Evolutionary conservation across 306 rosid genomes (phyloP).

Genomic region (Canavalia gladiata): DNA sequence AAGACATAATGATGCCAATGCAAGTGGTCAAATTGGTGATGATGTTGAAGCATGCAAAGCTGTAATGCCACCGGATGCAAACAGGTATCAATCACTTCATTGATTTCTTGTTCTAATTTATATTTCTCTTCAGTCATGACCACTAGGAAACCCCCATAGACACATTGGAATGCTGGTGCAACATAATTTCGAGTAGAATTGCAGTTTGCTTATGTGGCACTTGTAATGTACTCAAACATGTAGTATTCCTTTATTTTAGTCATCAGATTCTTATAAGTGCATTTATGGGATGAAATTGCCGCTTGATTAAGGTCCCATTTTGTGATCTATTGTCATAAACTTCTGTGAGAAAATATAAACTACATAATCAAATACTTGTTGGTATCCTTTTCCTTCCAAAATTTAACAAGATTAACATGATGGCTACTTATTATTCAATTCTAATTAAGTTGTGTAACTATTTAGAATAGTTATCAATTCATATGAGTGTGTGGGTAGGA

Average conservation of each 20-base stretch:
- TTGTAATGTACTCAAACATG: neutral
- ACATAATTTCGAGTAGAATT: neutral
- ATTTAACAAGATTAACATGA: too few species aligned
- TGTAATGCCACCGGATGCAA: conserved; percentile 52
- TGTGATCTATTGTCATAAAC: too few species aligned
- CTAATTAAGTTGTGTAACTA: too few species aligned
- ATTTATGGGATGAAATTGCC: too few species aligned
- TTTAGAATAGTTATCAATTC: too few species aligned
- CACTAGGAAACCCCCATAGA: neutral
- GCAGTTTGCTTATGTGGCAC: conserved; percentile 18
- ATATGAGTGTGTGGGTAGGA: too few species aligned
- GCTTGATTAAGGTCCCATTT: too few species aligned
- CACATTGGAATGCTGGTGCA: neutral
- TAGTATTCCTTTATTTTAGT: neutral
- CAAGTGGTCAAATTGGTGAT: conserved; percentile 52
- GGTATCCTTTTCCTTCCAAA: too few species aligned
- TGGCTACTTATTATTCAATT: too few species aligned
- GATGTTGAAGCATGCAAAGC: conserved; percentile 53
- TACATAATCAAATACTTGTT: too few species aligned
- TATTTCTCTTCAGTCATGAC: neutral
- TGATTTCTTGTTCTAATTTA: conserved; percentile 28
- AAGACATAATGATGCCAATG: conserved; percentile 64
- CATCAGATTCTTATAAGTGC: neutral
- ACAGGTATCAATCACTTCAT: conserved; percentile 57
- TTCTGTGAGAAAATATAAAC: too few species aligned